These are phyloP conservation scores for Austroboletus novae-zelandiae DNA, from an alignment of 1,284 basidiomycete genomes.

Conservation along the genomic window DNA sequence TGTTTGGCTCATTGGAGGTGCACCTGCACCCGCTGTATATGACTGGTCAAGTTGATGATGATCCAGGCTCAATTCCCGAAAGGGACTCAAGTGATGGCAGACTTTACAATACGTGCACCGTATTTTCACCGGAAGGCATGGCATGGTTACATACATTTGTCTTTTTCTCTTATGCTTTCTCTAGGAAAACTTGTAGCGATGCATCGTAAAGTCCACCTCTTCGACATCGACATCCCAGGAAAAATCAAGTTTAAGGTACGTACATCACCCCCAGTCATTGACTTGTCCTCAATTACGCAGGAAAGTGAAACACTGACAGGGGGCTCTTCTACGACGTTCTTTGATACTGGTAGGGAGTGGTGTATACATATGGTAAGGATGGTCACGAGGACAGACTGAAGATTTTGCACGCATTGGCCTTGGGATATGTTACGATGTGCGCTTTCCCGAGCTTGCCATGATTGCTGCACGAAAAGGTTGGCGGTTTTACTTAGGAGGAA, in stretches of 20 bases:
- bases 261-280: background rate
- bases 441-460: constrained; percentile 95
- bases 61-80: constrained; percentile 86
- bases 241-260: constrained; percentile 93
- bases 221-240: constrained; percentile 98
- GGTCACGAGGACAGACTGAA: constrained; percentile 30
- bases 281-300: constrained; percentile 39
- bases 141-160: background rate
- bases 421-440: constrained; percentile 89
- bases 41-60: background rate
- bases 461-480: constrained; percentile 84
- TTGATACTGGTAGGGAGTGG: constrained; percentile 73
- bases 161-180: constrained; percentile 1
- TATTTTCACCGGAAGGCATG: constrained; percentile 83
- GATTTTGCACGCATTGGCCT: constrained; percentile 89
- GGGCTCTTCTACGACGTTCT: constrained; percentile 75
- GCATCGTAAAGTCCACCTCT: constrained; percentile 95
- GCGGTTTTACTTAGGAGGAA: constrained; percentile 6
- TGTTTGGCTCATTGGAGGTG: constrained; percentile 91
- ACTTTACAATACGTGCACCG: constrained; percentile 91
- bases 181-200: constrained; percentile 81
- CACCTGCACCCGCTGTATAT: constrained; percentile 12
- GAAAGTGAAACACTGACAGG: constrained; percentile 93
- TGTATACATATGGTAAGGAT: background rate
- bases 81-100: constrained; percentile 61